Base-by-base conservation (phyloP, 1,139 yeast genomes). In the Saccharomyces hybrid region DNA sequence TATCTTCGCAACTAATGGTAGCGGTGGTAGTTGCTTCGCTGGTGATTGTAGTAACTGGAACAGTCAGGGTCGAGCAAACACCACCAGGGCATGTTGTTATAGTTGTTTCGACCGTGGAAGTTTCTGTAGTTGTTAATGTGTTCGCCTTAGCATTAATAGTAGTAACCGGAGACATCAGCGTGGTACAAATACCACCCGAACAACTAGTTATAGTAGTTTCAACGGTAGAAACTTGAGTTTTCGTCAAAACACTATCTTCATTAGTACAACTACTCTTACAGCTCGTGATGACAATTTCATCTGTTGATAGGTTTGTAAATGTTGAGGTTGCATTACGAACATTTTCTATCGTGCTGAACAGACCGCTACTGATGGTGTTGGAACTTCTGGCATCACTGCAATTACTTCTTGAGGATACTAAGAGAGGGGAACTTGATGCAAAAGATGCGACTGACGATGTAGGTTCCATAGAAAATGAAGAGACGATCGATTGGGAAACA, bases 361-460 rank as follows among this genome's bases (percentile, higher is more conserved):
- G 9, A 38, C 44, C 11, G 23, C 23, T 38, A 20, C 6, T 16
- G 9, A 8, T 13, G 14, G 9, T 16, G 8, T 16, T 16, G 42
- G 20, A 34, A 34, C 23, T 16, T 34, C 23, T 16, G 9, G 23
- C 16, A 16, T 7, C 44, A 38, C 2, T 38, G 23, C 6, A 4
- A 38, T 70, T 78, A 53, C 68, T 68, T 54, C 74, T 73, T 63
- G 73, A 73, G 62, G 73, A 65, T 52, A 73, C 69, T 49, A 68
- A 73, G 26, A 67, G 58, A 38, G 68, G 61, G 49, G 69, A 59
- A 32, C 71, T 13, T 31, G 34, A 13, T 16, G n/a, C 62, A 34
- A 64, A 59, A 53, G 70, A 70, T 47, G 55, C 46, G 27, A 51
- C 55, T 49, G 55, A 52, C n/a, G 55, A 30, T 49, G 52, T 49